Conservation (phyloP, 352 stramenopile genomes). For the Phytopythium mirpurense region DNA sequence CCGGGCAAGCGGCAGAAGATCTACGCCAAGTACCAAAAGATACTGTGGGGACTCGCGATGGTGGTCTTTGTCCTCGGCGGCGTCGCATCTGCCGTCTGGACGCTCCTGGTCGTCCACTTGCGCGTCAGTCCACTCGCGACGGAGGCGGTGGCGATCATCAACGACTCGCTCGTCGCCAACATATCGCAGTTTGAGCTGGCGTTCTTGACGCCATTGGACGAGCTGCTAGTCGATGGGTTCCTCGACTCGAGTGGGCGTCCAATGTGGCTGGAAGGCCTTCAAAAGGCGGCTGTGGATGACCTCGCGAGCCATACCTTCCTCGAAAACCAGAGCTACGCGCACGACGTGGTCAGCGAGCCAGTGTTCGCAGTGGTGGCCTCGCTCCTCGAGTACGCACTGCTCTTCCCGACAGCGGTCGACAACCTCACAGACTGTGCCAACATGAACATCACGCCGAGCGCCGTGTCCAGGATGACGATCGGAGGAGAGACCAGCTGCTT, state of each 20-base stretch:
- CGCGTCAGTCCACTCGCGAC: slow-evolving; percentile 26
- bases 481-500: slow-evolving; percentile 54
- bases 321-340: slow-evolving; percentile 30
- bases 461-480: slow-evolving; percentile 45
- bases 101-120: slow-evolving; percentile 26
- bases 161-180: slow-evolving; percentile 20
- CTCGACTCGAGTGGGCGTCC: background rate
- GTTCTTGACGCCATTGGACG: slow-evolving; percentile 30
- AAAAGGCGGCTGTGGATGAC: slow-evolving; percentile 12
- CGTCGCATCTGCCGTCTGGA: slow-evolving; percentile 16
- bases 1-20: slow-evolving; percentile 36
- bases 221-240: slow-evolving; percentile 20
- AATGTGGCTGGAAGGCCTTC: slow-evolving; percentile 18
- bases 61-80: slow-evolving; percentile 19
- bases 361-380: slow-evolving; percentile 37
- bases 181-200: slow-evolving; percentile 27
- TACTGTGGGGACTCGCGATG: slow-evolving; percentile 34
- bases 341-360: slow-evolving; percentile 25
- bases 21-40: slow-evolving; percentile 42
- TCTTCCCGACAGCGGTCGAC: slow-evolving; percentile 42
- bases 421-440: slow-evolving; percentile 26
- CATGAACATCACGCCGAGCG: slow-evolving; percentile 44
- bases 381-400: slow-evolving; percentile 26
- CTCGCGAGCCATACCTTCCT: slow-evolving; percentile 44
- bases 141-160: slow-evolving; percentile 18